Evolutionary conservation across 1,139 yeast species (phyloP).

Genomic region (Geotrichum phurueaensis): DNA sequence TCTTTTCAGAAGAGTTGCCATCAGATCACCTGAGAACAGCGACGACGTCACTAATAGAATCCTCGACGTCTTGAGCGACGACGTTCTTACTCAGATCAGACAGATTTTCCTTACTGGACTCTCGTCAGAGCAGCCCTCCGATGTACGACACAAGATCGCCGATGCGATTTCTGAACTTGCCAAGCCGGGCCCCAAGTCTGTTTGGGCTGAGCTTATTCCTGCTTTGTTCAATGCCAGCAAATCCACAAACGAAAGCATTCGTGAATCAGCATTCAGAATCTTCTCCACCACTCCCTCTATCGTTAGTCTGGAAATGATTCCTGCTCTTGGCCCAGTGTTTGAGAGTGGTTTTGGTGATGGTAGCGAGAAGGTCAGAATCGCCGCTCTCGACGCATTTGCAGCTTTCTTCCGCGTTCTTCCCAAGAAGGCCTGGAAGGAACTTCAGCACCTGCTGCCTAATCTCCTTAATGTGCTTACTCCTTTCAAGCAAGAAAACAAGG

Average conservation of each 20-base stretch:
- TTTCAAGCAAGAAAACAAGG: conserved; percentile 71
- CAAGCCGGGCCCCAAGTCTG: conserved; percentile 28
- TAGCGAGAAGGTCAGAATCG: conserved; percentile 77
- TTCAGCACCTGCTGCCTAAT: conserved; percentile 75
- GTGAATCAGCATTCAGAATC: conserved; percentile 89
- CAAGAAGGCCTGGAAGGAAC: conserved; percentile 65
- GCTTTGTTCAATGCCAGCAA: conserved; percentile 64
- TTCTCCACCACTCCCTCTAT: conserved; percentile 79
- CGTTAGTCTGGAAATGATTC: conserved; percentile 43
- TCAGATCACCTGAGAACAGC: conserved; percentile 61
- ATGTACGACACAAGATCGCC: conserved; percentile 83
- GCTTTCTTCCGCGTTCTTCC: conserved; percentile 81
- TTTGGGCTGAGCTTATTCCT: conserved; percentile 77
- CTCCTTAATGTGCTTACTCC: conserved; percentile 82
- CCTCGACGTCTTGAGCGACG: conserved; percentile 60
- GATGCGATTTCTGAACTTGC: conserved; percentile 95
- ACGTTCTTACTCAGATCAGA: conserved; percentile 59
- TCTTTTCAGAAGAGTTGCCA: conserved; percentile 77
- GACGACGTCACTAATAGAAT: conserved; percentile 67
- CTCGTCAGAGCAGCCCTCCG: conserved; percentile 53
- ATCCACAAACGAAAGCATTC: conserved; percentile 58
- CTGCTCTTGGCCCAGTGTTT: conserved; percentile 61
- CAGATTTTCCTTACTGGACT: conserved; percentile 67
- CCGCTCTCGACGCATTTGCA: conserved; percentile 89
- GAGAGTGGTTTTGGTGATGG: conserved; percentile 73